Percentiles rank a stretch among this genome's conserved stretches.
Evolutionary conservation across 257 asterid genomes (phyloP).

Genomic region (Solanum gandarillasii): DNA sequence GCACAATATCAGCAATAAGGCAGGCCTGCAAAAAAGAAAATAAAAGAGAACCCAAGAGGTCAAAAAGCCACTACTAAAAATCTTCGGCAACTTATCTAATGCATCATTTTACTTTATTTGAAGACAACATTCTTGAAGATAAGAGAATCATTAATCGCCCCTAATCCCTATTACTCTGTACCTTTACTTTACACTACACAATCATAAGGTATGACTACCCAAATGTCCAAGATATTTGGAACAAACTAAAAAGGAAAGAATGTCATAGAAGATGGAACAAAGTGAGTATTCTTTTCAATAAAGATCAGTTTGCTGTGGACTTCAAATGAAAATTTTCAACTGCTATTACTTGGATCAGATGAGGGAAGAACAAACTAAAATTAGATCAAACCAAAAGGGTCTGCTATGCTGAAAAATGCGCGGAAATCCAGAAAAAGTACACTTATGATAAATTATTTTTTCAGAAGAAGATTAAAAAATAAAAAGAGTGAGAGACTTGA

Average conservation of each 20-base stretch:
- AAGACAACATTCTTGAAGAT: not conserved
- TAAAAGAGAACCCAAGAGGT: not conserved
- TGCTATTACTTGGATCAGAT: not conserved
- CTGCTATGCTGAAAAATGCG: not conserved
- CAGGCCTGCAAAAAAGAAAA: constrained; percentile 55
- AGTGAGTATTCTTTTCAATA: not conserved
- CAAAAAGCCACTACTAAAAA: not conserved
- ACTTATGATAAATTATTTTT: not conserved
- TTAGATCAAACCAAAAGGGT: not conserved
- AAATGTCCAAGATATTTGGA: not conserved
- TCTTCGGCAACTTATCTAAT: not conserved
- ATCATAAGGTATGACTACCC: not conserved
- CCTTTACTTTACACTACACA: not conserved
- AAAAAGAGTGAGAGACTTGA: not conserved
- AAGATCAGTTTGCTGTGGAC: not conserved
- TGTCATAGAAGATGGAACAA: not conserved
- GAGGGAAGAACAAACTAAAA: not conserved
- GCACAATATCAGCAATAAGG: constrained; percentile 92
- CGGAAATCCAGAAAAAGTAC: not conserved
- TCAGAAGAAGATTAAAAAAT: not conserved
- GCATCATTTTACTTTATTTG: not conserved
- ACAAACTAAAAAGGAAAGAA: not conserved
- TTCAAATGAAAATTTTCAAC: not conserved
- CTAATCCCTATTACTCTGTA: not conserved
- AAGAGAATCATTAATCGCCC: not conserved